Percentiles rank a stretch among this genome's conserved stretches.
Conservation (phyloP, 768 basidiomycete genomes). For the Macrolepiota fuliginosa region DNA sequence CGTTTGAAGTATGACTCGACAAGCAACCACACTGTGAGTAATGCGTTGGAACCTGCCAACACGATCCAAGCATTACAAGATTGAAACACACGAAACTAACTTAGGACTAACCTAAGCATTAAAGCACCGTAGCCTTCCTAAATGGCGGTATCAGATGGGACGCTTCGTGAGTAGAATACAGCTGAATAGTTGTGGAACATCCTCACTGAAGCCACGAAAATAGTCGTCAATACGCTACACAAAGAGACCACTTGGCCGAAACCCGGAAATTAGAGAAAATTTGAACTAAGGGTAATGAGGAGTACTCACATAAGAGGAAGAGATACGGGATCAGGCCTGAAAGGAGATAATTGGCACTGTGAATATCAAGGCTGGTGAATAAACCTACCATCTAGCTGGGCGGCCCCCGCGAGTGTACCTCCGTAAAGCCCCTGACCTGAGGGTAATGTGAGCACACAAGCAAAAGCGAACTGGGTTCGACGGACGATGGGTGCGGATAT, state of each 20-base stretch:
- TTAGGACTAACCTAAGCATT: background rate
- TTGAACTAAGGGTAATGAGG: background rate
- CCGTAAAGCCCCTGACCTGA: background rate
- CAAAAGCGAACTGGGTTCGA: background rate
- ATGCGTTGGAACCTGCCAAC: background rate
- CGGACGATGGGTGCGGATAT: no score
- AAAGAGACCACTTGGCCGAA: background rate
- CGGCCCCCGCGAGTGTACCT: background rate
- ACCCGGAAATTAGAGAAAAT: background rate
- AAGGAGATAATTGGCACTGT: background rate
- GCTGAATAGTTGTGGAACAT: background rate
- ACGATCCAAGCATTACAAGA: background rate
- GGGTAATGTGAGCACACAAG: background rate
- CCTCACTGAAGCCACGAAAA: background rate
- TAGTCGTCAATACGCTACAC: background rate
- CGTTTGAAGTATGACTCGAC: constrained; percentile 3
- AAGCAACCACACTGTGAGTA: background rate
- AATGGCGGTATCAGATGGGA: background rate
- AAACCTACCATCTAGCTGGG: background rate
- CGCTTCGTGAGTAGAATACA: no score
- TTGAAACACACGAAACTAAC: background rate
- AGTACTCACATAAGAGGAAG: background rate
- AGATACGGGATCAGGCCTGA: background rate
- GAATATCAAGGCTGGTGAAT: background rate
- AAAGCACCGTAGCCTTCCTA: background rate